Percentiles rank a stretch among this genome's conserved stretches.
phyloP scores from a whole-genome alignment of 2,329 filamentous ascomycete species.

The Penicillium sp. region DNA sequence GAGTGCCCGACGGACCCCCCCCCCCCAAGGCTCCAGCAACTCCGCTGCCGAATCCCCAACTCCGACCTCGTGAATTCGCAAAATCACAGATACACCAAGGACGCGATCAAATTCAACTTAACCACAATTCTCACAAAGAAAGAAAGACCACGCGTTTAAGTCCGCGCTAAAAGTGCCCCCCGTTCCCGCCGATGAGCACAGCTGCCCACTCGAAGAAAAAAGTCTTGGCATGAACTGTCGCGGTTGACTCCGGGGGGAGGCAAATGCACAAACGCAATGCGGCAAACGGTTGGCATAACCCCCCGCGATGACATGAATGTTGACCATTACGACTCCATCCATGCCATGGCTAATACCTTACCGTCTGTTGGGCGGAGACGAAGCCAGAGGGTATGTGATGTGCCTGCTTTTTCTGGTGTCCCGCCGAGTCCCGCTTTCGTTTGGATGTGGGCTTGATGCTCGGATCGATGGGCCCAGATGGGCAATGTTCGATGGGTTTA shows the following conservation, averaged over 20 bases:
- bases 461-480: conserved; percentile 1
- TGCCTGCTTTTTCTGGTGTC: neutral
- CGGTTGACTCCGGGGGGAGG: conserved; percentile 18
- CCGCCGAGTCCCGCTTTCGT: conserved; percentile 1
- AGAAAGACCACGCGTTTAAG: neutral
- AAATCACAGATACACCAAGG: no score
- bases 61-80: conserved; percentile 1
- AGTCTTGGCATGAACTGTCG: conserved; percentile 31
- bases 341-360: conserved; percentile 12
- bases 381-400: conserved; percentile 22
- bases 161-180: neutral
- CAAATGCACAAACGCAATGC: conserved; percentile 30
- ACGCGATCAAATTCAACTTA: neutral
- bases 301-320: conserved; percentile 19
- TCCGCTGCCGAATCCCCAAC: neutral
- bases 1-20: conserved; percentile 1
- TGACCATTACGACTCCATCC: conserved; percentile 16
- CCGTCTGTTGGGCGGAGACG: conserved; percentile 13
- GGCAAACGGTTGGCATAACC: conserved; percentile 23
- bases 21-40: no score
- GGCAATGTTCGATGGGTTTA: neutral
- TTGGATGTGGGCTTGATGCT: neutral
- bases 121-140: neutral
- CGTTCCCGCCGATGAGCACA: neutral
- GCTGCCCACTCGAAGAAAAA: conserved; percentile 5